phyloP scores from a whole-genome alignment of 2,329 filamentous ascomycete genomes.

The Ustilaginoidea virens region DNA sequence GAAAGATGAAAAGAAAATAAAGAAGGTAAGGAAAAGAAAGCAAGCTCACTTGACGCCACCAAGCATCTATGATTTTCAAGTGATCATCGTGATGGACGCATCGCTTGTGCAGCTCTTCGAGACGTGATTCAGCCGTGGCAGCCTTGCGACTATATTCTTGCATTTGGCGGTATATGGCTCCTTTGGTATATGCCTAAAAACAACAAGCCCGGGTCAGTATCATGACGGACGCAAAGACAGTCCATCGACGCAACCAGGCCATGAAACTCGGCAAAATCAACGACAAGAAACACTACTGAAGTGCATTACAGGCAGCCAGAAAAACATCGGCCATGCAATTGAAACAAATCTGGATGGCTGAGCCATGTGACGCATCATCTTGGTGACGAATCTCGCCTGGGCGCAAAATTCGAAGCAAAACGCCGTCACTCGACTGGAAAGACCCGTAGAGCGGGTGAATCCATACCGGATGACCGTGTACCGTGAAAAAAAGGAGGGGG shows the following conservation, averaged over 20 bases:
- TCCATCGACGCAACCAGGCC: too few relatives aligned
- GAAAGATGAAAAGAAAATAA: too few relatives aligned
- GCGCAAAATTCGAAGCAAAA: too few relatives aligned
- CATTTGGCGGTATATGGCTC: constrained; percentile 95
- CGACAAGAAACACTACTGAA: too few relatives aligned
- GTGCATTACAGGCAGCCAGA: too few relatives aligned
- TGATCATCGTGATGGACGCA: constrained; percentile 83
- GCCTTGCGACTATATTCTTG: constrained; percentile 93
- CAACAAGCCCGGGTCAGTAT: constrained; percentile 2
- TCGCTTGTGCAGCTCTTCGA: constrained; percentile 67
- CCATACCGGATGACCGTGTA: constrained; percentile 3
- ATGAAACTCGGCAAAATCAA: too few relatives aligned
- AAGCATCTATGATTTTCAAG: constrained; percentile 74
- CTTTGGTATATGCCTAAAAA: constrained; percentile 49
- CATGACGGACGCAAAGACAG: background rate
- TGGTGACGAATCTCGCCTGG: too few relatives aligned
- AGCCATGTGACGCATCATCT: too few relatives aligned
- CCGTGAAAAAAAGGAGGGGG: constrained; percentile 6
- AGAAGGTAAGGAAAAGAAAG: too few relatives aligned
- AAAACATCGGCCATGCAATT: too few relatives aligned
- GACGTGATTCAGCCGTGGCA: constrained; percentile 60
- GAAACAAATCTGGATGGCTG: background rate
- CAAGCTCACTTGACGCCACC: constrained; percentile 89
- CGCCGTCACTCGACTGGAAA: too few relatives aligned
- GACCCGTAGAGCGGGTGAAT: too few relatives aligned